Evolutionary conservation across 805 yeast genomes (phyloP), one percentile per base, ranked within the genome.

Genomic region (Saccharomyces paradoxus): DNA sequence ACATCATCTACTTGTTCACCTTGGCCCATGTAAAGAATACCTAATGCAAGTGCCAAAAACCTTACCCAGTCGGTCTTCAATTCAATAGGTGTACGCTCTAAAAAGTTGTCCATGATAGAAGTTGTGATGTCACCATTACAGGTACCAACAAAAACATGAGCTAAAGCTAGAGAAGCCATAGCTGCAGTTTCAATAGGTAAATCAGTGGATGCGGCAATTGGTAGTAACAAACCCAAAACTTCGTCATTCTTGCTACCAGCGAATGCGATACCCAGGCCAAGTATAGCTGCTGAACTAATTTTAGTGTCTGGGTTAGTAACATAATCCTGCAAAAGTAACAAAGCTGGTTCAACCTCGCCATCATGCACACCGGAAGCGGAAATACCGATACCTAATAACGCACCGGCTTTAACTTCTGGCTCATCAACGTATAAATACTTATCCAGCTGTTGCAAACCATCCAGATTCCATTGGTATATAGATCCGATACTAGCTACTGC

Each of bases 1-100:
- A 90, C 96, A 72, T 92, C 98, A 61, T 90, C 96, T 50, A 86
- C 91, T 70, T 87, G 94, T 67, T 91, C 97, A 59, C 91, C 86
- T 73, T 89, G 91, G 59, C 97, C 97, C 82, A 92, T 84, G 73
- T 86, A 94, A 59, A 94, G 78, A 57, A 94, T 77, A 53, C 97
- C 98, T 56, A 94, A 78, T 51, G 98, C 97, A 56, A 94, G 79
- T 2, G 96, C 89, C 80, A 94, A 80, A 70, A 94, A 90, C 62
- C 89, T 82, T 50, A 89, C 83, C 89, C 95, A 92, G 68, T 88
- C 88, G 60, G 87, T 84, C 50, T 86, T 81, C 62, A 94, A 78
- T 66, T 90, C 96, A 26, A 76, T 69, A 48, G 82, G 79, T 53
- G 86, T 87, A 63, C 97, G 84, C 70, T 94, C 99, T 65, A 94